Evolutionary conservation across 106 monocot species (phyloP).

Genomic region (Chionographis japonica): DNA sequence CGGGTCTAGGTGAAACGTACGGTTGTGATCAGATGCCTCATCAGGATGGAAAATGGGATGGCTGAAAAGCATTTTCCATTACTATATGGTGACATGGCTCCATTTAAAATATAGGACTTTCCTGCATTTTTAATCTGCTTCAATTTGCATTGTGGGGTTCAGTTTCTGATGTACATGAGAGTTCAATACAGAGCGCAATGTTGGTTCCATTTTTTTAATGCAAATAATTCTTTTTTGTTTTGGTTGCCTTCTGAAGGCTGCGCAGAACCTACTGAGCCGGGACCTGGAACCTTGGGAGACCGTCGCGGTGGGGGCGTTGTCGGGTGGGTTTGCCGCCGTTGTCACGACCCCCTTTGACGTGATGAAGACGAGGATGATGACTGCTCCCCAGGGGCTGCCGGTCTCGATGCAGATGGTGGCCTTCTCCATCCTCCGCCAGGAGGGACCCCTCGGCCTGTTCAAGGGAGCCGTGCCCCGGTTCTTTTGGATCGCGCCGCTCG

Average conservation of each 20-base stretch:
- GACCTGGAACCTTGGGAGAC: slow-evolving; percentile 93
- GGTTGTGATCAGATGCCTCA: too few relatives aligned
- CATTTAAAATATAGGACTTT: too few relatives aligned
- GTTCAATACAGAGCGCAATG: too few relatives aligned
- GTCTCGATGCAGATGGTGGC: slow-evolving; percentile 86
- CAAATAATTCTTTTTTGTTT: not conserved
- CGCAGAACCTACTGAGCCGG: slow-evolving; percentile 64
- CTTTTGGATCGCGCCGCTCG: slow-evolving; percentile 99
- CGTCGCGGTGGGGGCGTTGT: slow-evolving; percentile 75
- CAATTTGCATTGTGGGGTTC: too few relatives aligned
- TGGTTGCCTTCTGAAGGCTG: slow-evolving; percentile 32
- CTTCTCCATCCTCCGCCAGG: slow-evolving; percentile 76
- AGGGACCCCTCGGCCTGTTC: slow-evolving; percentile 89
- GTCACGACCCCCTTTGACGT: slow-evolving; percentile 95
- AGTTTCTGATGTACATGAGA: too few relatives aligned
- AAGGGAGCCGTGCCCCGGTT: slow-evolving; percentile 97
- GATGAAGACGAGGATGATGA: slow-evolving; percentile 99
- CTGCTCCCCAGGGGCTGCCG: slow-evolving; percentile 63
- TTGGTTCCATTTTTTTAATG: not conserved
- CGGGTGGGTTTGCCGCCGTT: slow-evolving; percentile 89
- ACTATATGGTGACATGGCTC: too few relatives aligned
- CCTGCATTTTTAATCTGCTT: too few relatives aligned
- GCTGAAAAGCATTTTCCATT: too few relatives aligned
- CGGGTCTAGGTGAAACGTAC: too few relatives aligned
- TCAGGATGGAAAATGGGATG: too few relatives aligned